A percentile compares a stretch with the other conserved stretches of the same genome.
These are phyloP conservation scores for Huntiella abstrusa DNA, from an alignment of 2,329 filamentous ascomycete species.

Conservation along the genomic window DNA sequence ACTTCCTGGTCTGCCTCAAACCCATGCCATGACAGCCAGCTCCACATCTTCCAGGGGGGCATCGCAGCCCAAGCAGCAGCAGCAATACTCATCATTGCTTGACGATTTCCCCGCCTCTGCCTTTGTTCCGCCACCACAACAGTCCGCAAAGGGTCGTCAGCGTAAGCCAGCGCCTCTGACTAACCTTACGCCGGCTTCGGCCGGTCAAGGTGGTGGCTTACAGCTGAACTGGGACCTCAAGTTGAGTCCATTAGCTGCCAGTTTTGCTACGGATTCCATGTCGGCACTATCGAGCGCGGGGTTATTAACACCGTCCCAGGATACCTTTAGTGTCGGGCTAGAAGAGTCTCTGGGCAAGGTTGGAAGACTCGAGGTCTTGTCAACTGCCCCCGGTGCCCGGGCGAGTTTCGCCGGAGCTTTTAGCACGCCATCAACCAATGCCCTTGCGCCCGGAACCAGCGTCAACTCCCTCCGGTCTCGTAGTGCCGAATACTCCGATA, in stretches of 20 bases:
- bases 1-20: too few species aligned
- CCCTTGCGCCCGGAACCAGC: too few species aligned
- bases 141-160: not conserved
- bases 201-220: not conserved
- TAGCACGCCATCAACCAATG: too few species aligned
- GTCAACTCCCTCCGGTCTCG: not conserved
- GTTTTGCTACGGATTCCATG: constrained; percentile 7
- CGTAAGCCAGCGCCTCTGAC: constrained; percentile 6
- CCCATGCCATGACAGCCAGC: too few species aligned
- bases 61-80: not conserved
- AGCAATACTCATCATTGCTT: not conserved
- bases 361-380: too few species aligned
- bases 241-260: constrained; percentile 9
- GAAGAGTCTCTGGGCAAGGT: not conserved
- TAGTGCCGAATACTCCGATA: not conserved
- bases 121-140: not conserved
- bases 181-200: not conserved
- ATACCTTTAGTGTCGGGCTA: constrained; percentile 2
- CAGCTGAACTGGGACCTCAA: constrained; percentile 10
- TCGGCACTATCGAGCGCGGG: constrained; percentile 4
- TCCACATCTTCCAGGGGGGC: not conserved
- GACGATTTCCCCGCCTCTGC: not conserved
- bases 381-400: too few species aligned
- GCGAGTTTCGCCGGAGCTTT: too few species aligned
- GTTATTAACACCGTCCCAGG: constrained; percentile 1